Conservation (phyloP, 2,329 filamentous ascomycete species). For the Ascochyta lentis region DNA sequence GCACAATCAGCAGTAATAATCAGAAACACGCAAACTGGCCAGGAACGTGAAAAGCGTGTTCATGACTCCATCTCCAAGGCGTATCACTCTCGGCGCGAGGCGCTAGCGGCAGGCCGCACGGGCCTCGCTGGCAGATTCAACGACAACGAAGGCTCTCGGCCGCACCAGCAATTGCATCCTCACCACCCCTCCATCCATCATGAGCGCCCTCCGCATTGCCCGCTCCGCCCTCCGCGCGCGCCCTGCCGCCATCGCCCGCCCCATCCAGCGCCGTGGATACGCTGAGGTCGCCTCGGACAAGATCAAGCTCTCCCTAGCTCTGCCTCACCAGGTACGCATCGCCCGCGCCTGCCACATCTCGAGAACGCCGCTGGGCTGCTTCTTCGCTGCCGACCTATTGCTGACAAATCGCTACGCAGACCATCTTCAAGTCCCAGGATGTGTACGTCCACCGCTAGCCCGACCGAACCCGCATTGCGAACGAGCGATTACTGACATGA, state of each 20-base stretch:
- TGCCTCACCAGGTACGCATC: conserved; percentile 92
- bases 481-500: conserved; percentile 40
- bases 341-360: conserved; percentile 17
- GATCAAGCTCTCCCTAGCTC: conserved; percentile 96
- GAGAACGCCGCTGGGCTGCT: conserved; percentile 3
- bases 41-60: neutral
- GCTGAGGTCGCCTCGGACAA: conserved; percentile 65
- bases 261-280: conserved; percentile 87
- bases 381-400: conserved; percentile 4
- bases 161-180: conserved; percentile 48
- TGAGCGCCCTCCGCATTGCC: conserved; percentile 95
- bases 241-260: conserved; percentile 75
- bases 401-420: conserved; percentile 54
- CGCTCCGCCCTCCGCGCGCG: conserved; percentile 84
- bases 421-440: conserved; percentile 73
- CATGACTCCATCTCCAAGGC: neutral
- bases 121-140: conserved; percentile 37
- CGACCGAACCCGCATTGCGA: conserved; percentile 32
- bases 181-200: conserved; percentile 56
- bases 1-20: neutral
- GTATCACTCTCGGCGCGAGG: neutral
- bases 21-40: neutral
- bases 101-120: conserved; percentile 24
- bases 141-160: conserved; percentile 35
- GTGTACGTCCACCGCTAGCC: conserved; percentile 63